Evolutionary conservation across 73 alveolate species (phyloP), one percentile per base, ranked within the genome.

Genomic region (Stentor roeselii): DNA sequence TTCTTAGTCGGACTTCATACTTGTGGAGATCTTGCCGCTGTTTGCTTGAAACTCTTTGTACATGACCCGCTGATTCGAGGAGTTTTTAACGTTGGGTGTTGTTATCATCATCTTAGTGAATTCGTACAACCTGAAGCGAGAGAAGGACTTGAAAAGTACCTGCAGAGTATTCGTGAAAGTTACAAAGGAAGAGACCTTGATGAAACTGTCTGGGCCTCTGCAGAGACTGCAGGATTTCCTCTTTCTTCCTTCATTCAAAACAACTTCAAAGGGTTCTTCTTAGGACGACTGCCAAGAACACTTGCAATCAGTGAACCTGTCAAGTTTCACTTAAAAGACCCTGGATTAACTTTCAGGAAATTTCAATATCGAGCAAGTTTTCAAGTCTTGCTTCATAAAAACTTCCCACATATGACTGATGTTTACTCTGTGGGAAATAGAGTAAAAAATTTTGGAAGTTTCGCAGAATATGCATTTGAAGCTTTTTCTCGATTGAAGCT

Each of bases 81-180:
- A 6, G n/a, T 76, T 1, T 14, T 76, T 0, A 76, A 39, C n/a
- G 84, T 76, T 14, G 84, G 84, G 14, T 76, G 84, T 67, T 76
- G 84, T 34, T 76, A 76, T 76, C 27, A 76, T 2, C 84, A 39
- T 76, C 39, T 76, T 78, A 76, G 82, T 27, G 84, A 76, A 35
- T 39, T 0, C n/a, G 39, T 76, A 34, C 21, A 36, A 0, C 84
- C 84, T 14, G 84, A 76, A 76, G 74, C 60, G 6, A 76, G 34
- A 30, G 36, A 39, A n/a, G 15, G 21, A 6, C 36, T 35, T 14
- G 85, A 76, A 1, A 67, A 76, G 2, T 76, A 76, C 2, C n/a
- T 76, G 85, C n/a, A 14, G 32, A 37, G 39, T 36, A 39, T 76
- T n/a, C 36, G 84, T 15, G 36, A 39, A 11, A 21, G 82, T 21